A percentile compares a stretch with the other conserved stretches of the same genome.
Evolutionary conservation across 2,329 filamentous ascomycete genomes (phyloP).

Genomic region (Aspergillus neotritici): DNA sequence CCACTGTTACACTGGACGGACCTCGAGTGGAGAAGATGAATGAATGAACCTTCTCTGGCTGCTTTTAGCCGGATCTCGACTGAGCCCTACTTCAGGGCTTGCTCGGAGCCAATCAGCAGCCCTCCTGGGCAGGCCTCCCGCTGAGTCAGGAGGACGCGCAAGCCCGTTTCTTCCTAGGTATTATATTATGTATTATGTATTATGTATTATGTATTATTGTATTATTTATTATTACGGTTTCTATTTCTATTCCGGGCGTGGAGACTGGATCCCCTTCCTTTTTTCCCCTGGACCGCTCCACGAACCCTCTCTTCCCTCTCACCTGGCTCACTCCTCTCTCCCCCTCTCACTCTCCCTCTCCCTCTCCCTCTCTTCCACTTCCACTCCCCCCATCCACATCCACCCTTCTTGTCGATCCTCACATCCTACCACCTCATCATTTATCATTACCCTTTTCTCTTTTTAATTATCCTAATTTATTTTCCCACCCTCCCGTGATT

Average conservation of each 20-base stretch:
- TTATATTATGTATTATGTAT: no score
- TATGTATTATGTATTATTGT: no score
- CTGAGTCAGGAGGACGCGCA: conserved; percentile 34
- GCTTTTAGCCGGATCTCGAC: neutral
- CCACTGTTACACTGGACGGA: no score
- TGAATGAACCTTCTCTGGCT: no score
- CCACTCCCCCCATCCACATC: conserved; percentile 7
- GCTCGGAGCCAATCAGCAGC: neutral
- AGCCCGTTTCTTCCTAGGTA: no score
- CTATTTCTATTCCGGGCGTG: conserved; percentile 21
- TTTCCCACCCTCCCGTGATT: neutral
- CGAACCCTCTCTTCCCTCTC: neutral
- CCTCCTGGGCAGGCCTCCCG: conserved; percentile 1
- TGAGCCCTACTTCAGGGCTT: neutral
- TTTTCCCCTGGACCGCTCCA: conserved; percentile 10
- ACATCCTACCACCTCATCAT: conserved; percentile 1
- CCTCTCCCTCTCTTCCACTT: conserved; percentile 9
- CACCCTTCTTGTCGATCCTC: conserved; percentile 5
- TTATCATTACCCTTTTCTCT: conserved; percentile 7
- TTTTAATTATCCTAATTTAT: conserved; percentile 2
- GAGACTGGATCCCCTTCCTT: conserved; percentile 7
- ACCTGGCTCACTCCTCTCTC: neutral
- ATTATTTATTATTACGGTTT: no score
- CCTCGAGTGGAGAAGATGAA: no score
- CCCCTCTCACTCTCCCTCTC: conserved; percentile 1